Evolutionary conservation across 805 yeast species (phyloP).

Genomic region (Teunomyces kruisii): DNA sequence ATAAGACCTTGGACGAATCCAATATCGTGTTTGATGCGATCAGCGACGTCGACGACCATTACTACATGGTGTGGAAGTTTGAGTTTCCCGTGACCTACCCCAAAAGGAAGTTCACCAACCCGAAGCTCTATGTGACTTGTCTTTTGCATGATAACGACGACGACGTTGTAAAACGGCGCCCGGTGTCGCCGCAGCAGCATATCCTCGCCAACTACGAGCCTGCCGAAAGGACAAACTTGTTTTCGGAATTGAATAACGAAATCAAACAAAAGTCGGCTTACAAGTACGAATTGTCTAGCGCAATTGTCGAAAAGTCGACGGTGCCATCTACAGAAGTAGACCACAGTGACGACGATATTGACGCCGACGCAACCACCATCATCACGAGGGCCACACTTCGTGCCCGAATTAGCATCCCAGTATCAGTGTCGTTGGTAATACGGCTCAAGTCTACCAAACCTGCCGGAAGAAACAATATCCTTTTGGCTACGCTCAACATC

Average conservation of each 20-base stretch:
- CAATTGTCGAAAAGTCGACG: constrained; percentile 3
- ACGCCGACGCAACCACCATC: background rate
- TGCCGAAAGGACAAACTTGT: constrained; percentile 12
- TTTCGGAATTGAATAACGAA: constrained; percentile 17
- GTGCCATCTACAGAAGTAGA: background rate
- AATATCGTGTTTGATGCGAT: constrained; percentile 12
- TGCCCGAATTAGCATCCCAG: constrained; percentile 22
- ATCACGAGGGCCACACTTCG: constrained; percentile 6
- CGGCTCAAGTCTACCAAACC: constrained; percentile 48
- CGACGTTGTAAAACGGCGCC: constrained; percentile 1
- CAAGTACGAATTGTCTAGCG: constrained; percentile 7
- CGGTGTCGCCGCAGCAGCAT: constrained; percentile 4
- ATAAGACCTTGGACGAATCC: constrained; percentile 6
- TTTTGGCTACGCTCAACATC: constrained; percentile 49
- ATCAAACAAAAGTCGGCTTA: background rate
- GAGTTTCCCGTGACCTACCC: constrained; percentile 31
- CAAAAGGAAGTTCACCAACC: constrained; percentile 24
- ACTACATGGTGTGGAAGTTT: constrained; percentile 29
- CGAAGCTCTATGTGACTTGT: constrained; percentile 23
- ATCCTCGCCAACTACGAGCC: constrained; percentile 18
- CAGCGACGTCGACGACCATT: constrained; percentile 6
- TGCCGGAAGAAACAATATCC: constrained; percentile 44
- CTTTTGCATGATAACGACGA: constrained; percentile 13
- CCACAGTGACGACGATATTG: background rate
- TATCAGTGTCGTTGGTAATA: constrained; percentile 42